A percentile compares a stretch with the other conserved stretches of the same genome.
Evolutionary conservation across 768 basidiomycete genomes (phyloP).

Genomic region (Suillus cothurnatus): DNA sequence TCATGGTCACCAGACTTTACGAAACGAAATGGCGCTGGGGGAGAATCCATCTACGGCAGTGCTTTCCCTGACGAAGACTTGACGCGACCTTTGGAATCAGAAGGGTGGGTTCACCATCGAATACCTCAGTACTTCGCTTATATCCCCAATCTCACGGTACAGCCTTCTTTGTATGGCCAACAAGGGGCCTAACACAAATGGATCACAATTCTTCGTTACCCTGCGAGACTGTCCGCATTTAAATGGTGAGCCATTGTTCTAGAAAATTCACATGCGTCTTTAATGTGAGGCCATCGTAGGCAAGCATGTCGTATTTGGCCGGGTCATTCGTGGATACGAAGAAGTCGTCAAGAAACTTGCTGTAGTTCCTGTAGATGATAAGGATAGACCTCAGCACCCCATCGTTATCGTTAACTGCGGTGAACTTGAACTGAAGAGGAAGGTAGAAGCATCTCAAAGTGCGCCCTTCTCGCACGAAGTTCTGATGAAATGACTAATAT

Average conservation of each 20-base stretch:
- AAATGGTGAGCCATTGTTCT: constrained; percentile 50
- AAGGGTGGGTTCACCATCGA: constrained; percentile 46
- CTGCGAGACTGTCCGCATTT: constrained; percentile 74
- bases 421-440: constrained; percentile 71
- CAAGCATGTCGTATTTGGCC: constrained; percentile 61
- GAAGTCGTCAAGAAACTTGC: constrained; percentile 61
- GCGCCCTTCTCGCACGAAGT: neutral
- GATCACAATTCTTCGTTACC: constrained; percentile 87
- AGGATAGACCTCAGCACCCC: constrained; percentile 69
- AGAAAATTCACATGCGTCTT: constrained; percentile 2
- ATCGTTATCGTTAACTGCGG: constrained; percentile 79
- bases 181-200: constrained; percentile 80
- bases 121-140: constrained; percentile 2
- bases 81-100: constrained; percentile 58
- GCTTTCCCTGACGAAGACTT: constrained; percentile 82
- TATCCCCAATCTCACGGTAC: constrained; percentile 7
- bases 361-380: constrained; percentile 69
- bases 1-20: constrained; percentile 62
- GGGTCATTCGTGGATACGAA: constrained; percentile 60
- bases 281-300: constrained; percentile 35
- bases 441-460: constrained; percentile 19
- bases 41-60: constrained; percentile 79
- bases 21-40: constrained; percentile 76
- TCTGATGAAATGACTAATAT: neutral
- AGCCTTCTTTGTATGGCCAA: constrained; percentile 91